These are phyloP conservation scores for Rhodotorula taiwanensis DNA, from an alignment of 768 basidiomycete genomes.

Conservation along the genomic window DNA sequence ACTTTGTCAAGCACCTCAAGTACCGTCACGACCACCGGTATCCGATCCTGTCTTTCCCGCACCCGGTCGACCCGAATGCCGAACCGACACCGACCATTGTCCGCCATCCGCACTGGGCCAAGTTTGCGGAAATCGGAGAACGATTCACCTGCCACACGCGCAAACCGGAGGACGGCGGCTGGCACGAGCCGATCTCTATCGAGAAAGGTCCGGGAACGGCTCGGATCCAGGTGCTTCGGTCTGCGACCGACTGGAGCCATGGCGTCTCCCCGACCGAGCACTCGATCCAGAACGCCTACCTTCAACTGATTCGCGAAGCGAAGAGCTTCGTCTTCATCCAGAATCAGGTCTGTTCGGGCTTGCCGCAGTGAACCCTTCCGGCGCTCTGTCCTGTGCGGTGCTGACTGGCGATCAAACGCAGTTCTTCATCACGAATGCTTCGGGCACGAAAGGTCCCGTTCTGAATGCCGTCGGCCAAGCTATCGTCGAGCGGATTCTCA, in stretches of 20 bases:
- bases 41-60: conserved; percentile 73
- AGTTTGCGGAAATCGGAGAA: conserved; percentile 56
- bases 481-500: conserved; percentile 72
- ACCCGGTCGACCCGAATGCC: conserved; percentile 51
- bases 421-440: conserved; percentile 40
- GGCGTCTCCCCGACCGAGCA: conserved; percentile 73
- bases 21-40: conserved; percentile 46
- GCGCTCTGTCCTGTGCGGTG: no score
- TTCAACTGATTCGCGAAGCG: conserved; percentile 61
- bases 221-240: conserved; percentile 43
- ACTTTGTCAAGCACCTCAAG: conserved; percentile 59
- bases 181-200: neutral
- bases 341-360: no score
- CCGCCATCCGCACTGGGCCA: conserved; percentile 64
- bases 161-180: neutral
- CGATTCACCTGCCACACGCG: conserved; percentile 52
- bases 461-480: conserved; percentile 78
- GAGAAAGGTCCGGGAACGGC: conserved; percentile 15
- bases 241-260: conserved; percentile 47
- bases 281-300: conserved; percentile 79
- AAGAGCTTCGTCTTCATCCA: conserved; percentile 87
- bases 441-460: conserved; percentile 54
- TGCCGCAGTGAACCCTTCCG: no score
- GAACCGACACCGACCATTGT: conserved; percentile 63
- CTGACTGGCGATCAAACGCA: no score